Base-by-base conservation (phyloP, 345 rosid genomes). In the Dovyalis caffra region DNA sequence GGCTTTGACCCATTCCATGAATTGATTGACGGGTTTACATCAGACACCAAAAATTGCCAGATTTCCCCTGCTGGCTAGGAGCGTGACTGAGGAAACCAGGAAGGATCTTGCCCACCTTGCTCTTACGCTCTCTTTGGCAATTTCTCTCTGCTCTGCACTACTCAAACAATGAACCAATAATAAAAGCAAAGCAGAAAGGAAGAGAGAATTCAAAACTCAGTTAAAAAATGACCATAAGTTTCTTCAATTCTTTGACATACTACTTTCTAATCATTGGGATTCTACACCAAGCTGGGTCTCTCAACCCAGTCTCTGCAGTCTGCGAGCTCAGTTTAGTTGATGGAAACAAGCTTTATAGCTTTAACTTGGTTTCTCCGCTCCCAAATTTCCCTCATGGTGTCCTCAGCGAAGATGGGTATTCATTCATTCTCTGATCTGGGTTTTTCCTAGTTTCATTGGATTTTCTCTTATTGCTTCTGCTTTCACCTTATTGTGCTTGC, bases 371-470 rank as follows among this genome's bases (percentile, higher is more conserved):
- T 12, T 86, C 97, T 78, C 87, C 95, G 63, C 71, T 87, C 61
- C 85, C 87, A 0, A 85, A 81, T 6, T 89, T 77, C 32, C 98
- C 99, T 76, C 98, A 93, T 32, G 99, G 98, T 33, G 85, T 82
- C 68, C 97, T 90, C 82, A 93, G 97, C 86, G 99, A 95, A 87
- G 99, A 95, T 82, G 98, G 98, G 99, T 91, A 88, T 82, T 72
- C 49, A 40, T 72, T 63, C 37, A 64, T 37, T 56, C 60, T 66
- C 66, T 57, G 75, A 79, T 79, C 79, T 80, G 78, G 77, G 56
- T 56, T 25, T 47, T 56, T 23, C 20, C 31, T 20, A 61, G n/a
- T 65, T 34, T n/a, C 33, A 7, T 58, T 25, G 9, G 37, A 23
- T 38, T 11, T 8, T 11, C 34, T 57, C 14, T 35, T 5, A 63